These are phyloP conservation scores for Darksidea phi DNA, from an alignment of 495 filamentous ascomycete species.

Conservation along the genomic window DNA sequence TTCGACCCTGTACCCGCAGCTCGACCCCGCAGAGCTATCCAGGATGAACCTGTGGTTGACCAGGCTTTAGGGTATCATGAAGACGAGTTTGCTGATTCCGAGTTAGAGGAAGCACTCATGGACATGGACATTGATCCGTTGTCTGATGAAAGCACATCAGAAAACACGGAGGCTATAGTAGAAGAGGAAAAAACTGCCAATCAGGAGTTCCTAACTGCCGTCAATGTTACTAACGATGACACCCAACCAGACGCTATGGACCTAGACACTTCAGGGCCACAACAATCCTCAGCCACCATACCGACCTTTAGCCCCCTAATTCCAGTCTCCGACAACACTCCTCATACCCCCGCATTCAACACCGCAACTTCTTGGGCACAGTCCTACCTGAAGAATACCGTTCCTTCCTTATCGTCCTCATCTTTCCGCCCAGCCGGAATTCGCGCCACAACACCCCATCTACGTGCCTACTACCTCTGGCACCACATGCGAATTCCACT, in stretches of 20 bases:
- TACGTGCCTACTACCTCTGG: slow-evolving; percentile 66
- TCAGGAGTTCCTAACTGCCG: not conserved
- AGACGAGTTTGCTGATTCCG: not conserved
- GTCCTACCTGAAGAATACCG: slow-evolving; percentile 26
- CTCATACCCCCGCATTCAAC: slow-evolving; percentile 19
- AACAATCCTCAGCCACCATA: not conserved
- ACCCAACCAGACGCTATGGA: not conserved
- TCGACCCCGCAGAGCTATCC: not conserved
- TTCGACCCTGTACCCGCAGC: slow-evolving; percentile 1
- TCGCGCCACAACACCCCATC: slow-evolving; percentile 66
- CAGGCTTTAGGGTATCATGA: not conserved
- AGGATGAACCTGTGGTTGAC: not conserved
- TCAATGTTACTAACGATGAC: not conserved
- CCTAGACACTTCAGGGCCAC: not conserved
- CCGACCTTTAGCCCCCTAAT: slow-evolving; percentile 6
- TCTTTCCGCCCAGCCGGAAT: slow-evolving; percentile 66
- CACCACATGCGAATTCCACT: slow-evolving; percentile 47
- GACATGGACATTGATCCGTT: not conserved
- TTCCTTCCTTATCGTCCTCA: slow-evolving; percentile 45
- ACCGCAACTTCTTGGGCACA: slow-evolving; percentile 22
- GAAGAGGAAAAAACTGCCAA: not conserved
- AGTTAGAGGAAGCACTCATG: not conserved
- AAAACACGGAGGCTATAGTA: not conserved
- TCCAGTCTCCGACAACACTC: not conserved
- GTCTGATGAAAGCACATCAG: not conserved